Evolutionary conservation across 2,329 filamentous ascomycete genomes (phyloP).

Genomic region (Xylaria sp.): DNA sequence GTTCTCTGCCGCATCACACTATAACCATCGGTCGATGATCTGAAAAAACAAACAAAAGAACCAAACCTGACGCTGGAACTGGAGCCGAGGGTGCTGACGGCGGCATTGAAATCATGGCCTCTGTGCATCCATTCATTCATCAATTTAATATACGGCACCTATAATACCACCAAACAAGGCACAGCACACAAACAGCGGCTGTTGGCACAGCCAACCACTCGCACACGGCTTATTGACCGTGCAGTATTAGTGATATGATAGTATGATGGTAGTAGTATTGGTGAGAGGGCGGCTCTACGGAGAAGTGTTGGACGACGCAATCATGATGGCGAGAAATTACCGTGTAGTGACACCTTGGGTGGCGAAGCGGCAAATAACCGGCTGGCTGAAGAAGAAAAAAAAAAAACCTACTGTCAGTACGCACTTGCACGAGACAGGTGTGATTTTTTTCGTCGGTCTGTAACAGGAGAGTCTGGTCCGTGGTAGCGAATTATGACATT

Average conservation of each 20-base stretch:
- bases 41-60: constrained; percentile 8
- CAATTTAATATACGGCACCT: constrained; percentile 13
- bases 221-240: constrained; percentile 25
- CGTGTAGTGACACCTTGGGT: constrained; percentile 14
- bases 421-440: constrained; percentile 7
- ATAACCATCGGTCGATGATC: constrained; percentile 3
- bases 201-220: constrained; percentile 23
- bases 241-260: constrained; percentile 30
- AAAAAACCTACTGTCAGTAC: background rate
- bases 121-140: constrained; percentile 28
- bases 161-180: constrained; percentile 26
- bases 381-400: constrained; percentile 12
- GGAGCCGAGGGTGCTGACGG: constrained; percentile 11
- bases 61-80: background rate
- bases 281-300: constrained; percentile 26
- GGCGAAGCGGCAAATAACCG: constrained; percentile 18
- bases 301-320: constrained; percentile 31
- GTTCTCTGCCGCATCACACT: constrained; percentile 6
- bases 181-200: constrained; percentile 25
- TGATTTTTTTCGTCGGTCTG: constrained; percentile 4
- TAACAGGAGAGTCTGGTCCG: background rate
- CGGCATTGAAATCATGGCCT: constrained; percentile 6
- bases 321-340: constrained; percentile 31
- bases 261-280: constrained; percentile 28
- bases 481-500: constrained; percentile 5